Evolutionary conservation across 805 yeast genomes (phyloP), one percentile per base, ranked within the genome.

Genomic region (Schizosaccharomyces osmophilus): DNA sequence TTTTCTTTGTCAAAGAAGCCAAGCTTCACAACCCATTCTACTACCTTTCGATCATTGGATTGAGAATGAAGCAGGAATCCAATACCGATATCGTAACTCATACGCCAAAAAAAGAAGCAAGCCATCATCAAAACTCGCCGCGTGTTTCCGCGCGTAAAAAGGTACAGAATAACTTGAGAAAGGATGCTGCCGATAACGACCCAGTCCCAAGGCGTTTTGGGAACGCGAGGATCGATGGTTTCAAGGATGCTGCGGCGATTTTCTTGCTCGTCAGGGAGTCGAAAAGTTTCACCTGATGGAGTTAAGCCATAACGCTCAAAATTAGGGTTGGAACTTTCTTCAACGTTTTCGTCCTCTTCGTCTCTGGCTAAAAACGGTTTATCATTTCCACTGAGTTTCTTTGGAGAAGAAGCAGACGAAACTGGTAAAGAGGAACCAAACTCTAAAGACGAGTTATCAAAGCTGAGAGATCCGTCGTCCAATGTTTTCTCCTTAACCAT

Each of bases 1-100:
- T 65, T 61, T 57, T 64, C 65, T 4, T 67, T 65, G 55, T 73
- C 71, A 67, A 82, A 82, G n/a, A 83, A 65, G n/a, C 73, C 66
- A 62, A 71, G 68, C 5, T 72, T 68, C 57, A 70, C 72, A 39
- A 83, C 77, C 78, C 79, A 78, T 15, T 75, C 69, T 19, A 83
- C 83, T 63, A 84, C 70, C 13, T 73, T 67, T 63, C 76, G 76
- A 65, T 78, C 70, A 61, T 82, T 78, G 6, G 89, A 82, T 69
- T 86, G 95, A 63, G 76, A 75, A 64, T 79, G 78, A 42, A 86
- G 74, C 26, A 86, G 69, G 64, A 76, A 74, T 43, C 95, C 95
- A 64, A 86, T 83, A n/a, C 95, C 95, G 36, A 80, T 74, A 68
- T 86, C 87, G 72, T 86, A 86, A 31, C 81, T 76, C 54, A 82